Evolutionary conservation across 345 rosid genomes (phyloP), one percentile per base, ranked within the genome.

Genomic region (Firmiana major): DNA sequence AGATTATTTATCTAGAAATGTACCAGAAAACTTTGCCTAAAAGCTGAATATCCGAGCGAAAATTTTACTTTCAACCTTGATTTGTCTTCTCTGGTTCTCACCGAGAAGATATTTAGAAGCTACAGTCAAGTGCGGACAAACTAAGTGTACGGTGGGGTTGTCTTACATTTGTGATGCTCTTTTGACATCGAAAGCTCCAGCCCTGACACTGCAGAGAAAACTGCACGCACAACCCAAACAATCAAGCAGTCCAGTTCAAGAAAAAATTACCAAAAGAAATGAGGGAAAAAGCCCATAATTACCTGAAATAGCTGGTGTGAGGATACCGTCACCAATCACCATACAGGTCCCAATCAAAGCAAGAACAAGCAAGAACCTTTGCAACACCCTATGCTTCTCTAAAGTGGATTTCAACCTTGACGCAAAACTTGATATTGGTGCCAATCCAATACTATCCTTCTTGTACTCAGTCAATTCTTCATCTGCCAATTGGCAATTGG

Each of bases 301-400:
- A 92, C 97, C 97, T 48, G 97, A 92, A 79, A 92, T 80, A 43
- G 97, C 92, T 5, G 97, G 97, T 11, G 97, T 92, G 17, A 92
- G 87, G 64, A 92, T 90, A 16, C 97, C 97, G 82, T 92, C 97
- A 38, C 97, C 97, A 78, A 90, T 90, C 59, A 92, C 95, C 97
- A 92, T 92, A 81, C 95, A 92, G 73, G 97, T 88, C 78, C 97
- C 97, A 78, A 92, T 87, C 84, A 92, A 72, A 80, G 94, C 91
- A 80, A 92, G 83, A 62, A 92, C 76, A 76, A 92, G 93, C 88
- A 92, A 85, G 81, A 89, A 76, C 63, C 83, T 89, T 80, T 90
- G 94, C 75, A 89, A 59, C 46, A 92, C 74, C 84, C 82, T 89
- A 77, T 85, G 77, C 85, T 85, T 90, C 91, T 92, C 97, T 24